phyloP scores from a whole-genome alignment of 2,329 filamentous ascomycete species.

The Talaromyces albobiverticillius region DNA sequence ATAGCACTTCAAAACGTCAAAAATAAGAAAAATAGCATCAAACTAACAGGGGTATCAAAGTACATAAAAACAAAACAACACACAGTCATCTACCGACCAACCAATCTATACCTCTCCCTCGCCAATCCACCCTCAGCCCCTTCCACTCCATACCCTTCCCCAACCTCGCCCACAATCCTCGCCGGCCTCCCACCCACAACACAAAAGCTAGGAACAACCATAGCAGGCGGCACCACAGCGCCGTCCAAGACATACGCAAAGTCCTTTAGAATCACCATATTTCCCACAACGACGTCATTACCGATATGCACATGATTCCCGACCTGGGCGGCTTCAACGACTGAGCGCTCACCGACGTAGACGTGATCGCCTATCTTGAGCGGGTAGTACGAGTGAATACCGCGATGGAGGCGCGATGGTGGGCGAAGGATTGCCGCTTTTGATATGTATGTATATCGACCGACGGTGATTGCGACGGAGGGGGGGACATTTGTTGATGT shows the following conservation, averaged over 20 bases:
- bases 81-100: slow-evolving; percentile 28
- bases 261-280: slow-evolving; percentile 90
- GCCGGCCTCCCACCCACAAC: slow-evolving; percentile 84
- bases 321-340: slow-evolving; percentile 79
- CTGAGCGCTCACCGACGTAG: slow-evolving; percentile 72
- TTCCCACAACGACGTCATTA: slow-evolving; percentile 70
- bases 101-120: slow-evolving; percentile 37
- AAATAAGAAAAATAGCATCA: too few species aligned
- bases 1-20: too few species aligned
- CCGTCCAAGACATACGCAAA: slow-evolving; percentile 84
- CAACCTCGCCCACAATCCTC: slow-evolving; percentile 73
- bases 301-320: slow-evolving; percentile 86
- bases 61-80: background rate
- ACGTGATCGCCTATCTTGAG: slow-evolving; percentile 94
- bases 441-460: slow-evolving; percentile 85
- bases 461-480: slow-evolving; percentile 70
- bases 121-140: slow-evolving; percentile 44
- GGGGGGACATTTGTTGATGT: slow-evolving; percentile 17
- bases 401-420: slow-evolving; percentile 77
- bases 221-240: slow-evolving; percentile 77
- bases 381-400: slow-evolving; percentile 53
- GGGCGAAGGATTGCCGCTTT: slow-evolving; percentile 76
- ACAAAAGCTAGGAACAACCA: slow-evolving; percentile 89
- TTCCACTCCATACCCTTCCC: slow-evolving; percentile 47
- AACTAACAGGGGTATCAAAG: slow-evolving; percentile 13